Evolutionary conservation across 1,284 basidiomycete genomes (phyloP), one percentile per base, ranked within the genome.

Genomic region (Fomitiporia mediterranea): DNA sequence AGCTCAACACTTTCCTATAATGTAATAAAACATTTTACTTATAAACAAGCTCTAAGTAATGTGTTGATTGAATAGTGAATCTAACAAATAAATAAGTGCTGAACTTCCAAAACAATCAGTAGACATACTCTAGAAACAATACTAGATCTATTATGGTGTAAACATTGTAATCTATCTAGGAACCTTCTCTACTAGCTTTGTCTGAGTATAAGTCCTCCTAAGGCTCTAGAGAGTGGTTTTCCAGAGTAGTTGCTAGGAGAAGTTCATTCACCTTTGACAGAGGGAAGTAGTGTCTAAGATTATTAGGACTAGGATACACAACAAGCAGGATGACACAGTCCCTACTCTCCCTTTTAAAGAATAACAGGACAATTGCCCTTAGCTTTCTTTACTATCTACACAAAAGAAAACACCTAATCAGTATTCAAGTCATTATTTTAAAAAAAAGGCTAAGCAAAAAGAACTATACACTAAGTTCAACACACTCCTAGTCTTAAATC

Each of bases 401-500:
- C 21, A 4, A 34, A 15, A 4, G n/a, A n/a, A n/a, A 7, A 30
- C 47, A 56, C 27, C 1, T 30, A 34, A 42, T 13, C 42, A 11
- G n/a, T 3, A 11, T 13, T n/a, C 27, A 37, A 38, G 46, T n/a
- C 15, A 25, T n/a, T n/a, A n/a, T n/a, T n/a, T n/a, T n/a, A n/a
- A n/a, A n/a, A 28, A 5, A n/a, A 44, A 19, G 21, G 51, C 17
- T 15, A 17, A 42, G 17, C 15, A 44, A 21, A 39, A 8, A 52
- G 35, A 34, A 28, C 13, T 34, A 56, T 44, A 17, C 38, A 89
- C 85, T 72, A 91, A 69, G 78, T 92, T 92, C 53, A 91, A 80
- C 30, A 90, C 91, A 63, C 88, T 91, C 53, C 92, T 92, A 67
- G 91, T 90, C 79, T 91, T 92, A 84, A 95, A 94, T 92, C 92